A percentile compares a stretch with the other conserved stretches of the same genome.
phyloP scores from a whole-genome alignment of 2,329 filamentous ascomycete genomes.

The Fusarium tanahbumbuense region DNA sequence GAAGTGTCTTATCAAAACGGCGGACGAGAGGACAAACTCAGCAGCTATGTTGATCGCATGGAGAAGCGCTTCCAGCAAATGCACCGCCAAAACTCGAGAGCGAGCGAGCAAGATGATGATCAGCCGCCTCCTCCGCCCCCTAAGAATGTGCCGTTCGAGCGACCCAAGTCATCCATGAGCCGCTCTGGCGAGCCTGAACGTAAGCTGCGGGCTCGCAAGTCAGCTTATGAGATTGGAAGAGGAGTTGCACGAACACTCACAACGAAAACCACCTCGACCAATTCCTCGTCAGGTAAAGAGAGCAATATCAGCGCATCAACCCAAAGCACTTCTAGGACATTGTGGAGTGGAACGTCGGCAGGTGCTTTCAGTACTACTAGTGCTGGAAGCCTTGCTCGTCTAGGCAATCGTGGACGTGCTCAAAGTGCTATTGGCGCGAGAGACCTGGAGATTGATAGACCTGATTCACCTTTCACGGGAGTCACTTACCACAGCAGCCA shows the following conservation, averaged over 20 bases:
- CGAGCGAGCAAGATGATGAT: slow-evolving; percentile 55
- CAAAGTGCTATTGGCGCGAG: slow-evolving; percentile 74
- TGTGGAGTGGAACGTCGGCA: slow-evolving; percentile 95
- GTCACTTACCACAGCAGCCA: slow-evolving; percentile 94
- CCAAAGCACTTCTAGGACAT: slow-evolving; percentile 81
- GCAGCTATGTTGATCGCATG: slow-evolving; percentile 92
- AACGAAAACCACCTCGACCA: slow-evolving; percentile 87
- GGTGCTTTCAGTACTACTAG: slow-evolving; percentile 94
- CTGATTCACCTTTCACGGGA: slow-evolving; percentile 76
- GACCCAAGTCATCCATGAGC: slow-evolving; percentile 70
- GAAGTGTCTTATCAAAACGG: slow-evolving; percentile 57
- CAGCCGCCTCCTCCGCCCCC: slow-evolving; percentile 72
- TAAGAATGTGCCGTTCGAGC: slow-evolving; percentile 62
- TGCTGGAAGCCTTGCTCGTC: slow-evolving; percentile 89
- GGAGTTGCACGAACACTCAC: slow-evolving; percentile 84
- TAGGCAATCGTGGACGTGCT: slow-evolving; percentile 71
- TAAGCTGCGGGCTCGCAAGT: slow-evolving; percentile 74
- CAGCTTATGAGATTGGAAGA: slow-evolving; percentile 80
- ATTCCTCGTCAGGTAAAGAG: slow-evolving; percentile 77
- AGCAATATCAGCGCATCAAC: slow-evolving; percentile 81
- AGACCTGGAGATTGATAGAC: slow-evolving; percentile 66
- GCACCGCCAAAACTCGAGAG: slow-evolving; percentile 69
- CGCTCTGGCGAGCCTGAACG: slow-evolving; percentile 54
- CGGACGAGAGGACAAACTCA: slow-evolving; percentile 70
- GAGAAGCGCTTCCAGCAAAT: slow-evolving; percentile 81